Conservation (phyloP, 2,329 filamentous ascomycete genomes). For the Chalara sp. region DNA sequence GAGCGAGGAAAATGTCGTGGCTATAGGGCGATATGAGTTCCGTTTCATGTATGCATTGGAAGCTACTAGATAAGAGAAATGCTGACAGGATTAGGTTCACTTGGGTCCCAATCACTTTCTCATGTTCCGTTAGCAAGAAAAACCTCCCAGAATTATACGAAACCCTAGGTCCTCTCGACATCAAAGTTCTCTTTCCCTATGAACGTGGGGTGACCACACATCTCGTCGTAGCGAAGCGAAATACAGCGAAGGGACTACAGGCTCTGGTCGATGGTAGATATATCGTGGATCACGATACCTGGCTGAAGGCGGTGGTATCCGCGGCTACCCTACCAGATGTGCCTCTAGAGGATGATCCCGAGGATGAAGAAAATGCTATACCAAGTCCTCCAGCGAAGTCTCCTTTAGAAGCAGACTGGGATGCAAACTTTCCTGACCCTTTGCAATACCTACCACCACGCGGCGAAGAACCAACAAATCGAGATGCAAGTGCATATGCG, state of each 20-base stretch:
- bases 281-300: conserved; percentile 62
- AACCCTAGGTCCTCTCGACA: conserved; percentile 74
- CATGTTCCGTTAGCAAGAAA: conserved; percentile 65
- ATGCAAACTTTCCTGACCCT: conserved; percentile 70
- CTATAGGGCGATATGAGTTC: conserved; percentile 63
- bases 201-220: conserved; percentile 69
- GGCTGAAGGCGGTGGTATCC: conserved; percentile 63
- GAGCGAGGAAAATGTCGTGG: conserved; percentile 54
- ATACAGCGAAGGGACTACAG: conserved; percentile 80
- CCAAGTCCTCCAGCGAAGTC: conserved; percentile 21
- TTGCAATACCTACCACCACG: conserved; percentile 64
- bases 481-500: conserved; percentile 56
- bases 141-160: conserved; percentile 55
- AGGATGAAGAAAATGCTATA: no score
- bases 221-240: conserved; percentile 82
- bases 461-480: conserved; percentile 67
- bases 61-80: not conserved
- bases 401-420: conserved; percentile 72
- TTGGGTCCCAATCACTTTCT: conserved; percentile 77
- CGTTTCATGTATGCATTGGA: conserved; percentile 46
- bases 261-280: conserved; percentile 75
- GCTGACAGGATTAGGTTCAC: conserved; percentile 46
- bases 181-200: conserved; percentile 77
- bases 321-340: conserved; percentile 41
- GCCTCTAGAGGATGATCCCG: no score